Evolutionary conservation across 2,329 filamentous ascomycete genomes (phyloP), one percentile per base, ranked within the genome.

Genomic region (Pseudocercospora musae): DNA sequence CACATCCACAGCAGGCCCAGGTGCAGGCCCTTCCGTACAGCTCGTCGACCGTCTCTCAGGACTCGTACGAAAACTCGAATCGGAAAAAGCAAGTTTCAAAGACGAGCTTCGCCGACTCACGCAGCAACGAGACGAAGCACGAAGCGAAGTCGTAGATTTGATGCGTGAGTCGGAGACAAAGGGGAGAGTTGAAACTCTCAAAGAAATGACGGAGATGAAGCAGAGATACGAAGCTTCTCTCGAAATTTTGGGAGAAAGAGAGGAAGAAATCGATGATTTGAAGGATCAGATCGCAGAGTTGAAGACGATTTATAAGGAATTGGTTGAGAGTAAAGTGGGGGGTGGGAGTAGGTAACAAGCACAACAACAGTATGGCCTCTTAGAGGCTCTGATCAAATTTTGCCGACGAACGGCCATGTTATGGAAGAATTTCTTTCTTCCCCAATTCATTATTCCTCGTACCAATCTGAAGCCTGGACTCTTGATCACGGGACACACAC

Each of bases 221-320:
- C 81, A 86, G 65, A 84, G 94, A 70, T 96, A 98, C 74, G 88
- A 96, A 74, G 95, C 92, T 13, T 96, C 92, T 63, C 81, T 99
- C 58, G 93, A 98, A 79, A 89, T 98, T 87, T 79, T 99, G 60
- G 95, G 95, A 1, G 95, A 99, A 84, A 96, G 96, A 85, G 96
- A 92, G 76, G 95, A 99, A 81, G 81, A 89, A 72, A 93, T 96
- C 1, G 92, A 96, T 73, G 95, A 99, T 81, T 80, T 99, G 68
- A 87, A 84, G 76, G 89, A 90, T 11, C 95, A 98, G 81, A 90
- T 99, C 58, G 82, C 87, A 68, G 95, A 99, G 80, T 83, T 99
- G 75, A 99, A 99, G 81, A 89, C 88, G 73, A 96, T 99, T 84
- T 98, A 98, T 80, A 87, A 92, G 68, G 94, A 98, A 74, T 78